Percentiles rank a stretch among this genome's conserved stretches.
These are phyloP conservation scores for Zostera marina DNA, from an alignment of 116 monocot genomes.

Conservation along the genomic window DNA sequence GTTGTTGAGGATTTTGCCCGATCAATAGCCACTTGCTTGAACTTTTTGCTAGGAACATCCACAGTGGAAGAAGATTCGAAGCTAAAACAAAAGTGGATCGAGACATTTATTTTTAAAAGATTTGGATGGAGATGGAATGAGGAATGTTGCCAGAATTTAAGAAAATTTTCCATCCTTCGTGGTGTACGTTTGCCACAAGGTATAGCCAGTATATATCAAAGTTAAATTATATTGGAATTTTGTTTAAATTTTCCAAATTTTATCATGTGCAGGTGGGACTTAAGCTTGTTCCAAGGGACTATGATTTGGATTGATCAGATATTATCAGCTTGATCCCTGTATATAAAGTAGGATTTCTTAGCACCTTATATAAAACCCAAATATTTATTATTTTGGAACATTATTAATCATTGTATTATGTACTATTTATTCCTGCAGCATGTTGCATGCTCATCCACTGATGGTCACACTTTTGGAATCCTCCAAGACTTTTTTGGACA, in stretches of 20 bases:
- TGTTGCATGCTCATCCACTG: slow-evolving; percentile 90
- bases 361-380: too few relatives aligned
- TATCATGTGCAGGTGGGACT: slow-evolving; percentile 60
- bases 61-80: slow-evolving; percentile 22
- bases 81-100: slow-evolving; percentile 67
- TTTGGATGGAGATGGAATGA: slow-evolving; percentile 77
- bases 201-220: not conserved
- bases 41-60: slow-evolving; percentile 43
- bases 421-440: slow-evolving; percentile 36
- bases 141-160: slow-evolving; percentile 34
- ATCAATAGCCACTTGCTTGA: slow-evolving; percentile 62
- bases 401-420: too few relatives aligned
- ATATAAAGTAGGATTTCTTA: slow-evolving; percentile 54
- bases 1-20: slow-evolving; percentile 41
- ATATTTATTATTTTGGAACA: too few relatives aligned
- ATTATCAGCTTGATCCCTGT: slow-evolving; percentile 85
- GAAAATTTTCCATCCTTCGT: slow-evolving; percentile 81
- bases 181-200: slow-evolving; percentile 98
- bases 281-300: slow-evolving; percentile 85
- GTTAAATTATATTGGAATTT: not conserved
- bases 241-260: not conserved
- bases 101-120: slow-evolving; percentile 58
- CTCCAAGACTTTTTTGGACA: slow-evolving; percentile 89
- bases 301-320: slow-evolving; percentile 77
- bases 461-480: slow-evolving; percentile 88